phyloP scores from a whole-genome alignment of 192 early-diverging fungal genomes.

The Geranomyces variabilis region DNA sequence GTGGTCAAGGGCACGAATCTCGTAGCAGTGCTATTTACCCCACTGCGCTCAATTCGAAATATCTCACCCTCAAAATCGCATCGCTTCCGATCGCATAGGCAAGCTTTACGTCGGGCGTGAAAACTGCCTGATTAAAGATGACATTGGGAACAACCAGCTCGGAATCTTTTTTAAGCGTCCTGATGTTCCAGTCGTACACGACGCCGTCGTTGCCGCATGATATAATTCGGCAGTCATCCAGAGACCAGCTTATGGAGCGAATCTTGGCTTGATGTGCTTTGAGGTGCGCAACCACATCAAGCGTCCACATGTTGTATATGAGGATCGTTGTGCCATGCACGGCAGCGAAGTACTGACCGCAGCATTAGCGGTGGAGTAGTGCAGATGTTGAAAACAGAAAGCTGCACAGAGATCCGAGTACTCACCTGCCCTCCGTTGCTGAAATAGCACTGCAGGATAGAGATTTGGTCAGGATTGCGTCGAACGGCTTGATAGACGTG shows the following conservation, averaged over 20 bases:
- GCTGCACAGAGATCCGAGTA: no score
- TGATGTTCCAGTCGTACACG: constrained; percentile 55
- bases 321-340: constrained; percentile 53
- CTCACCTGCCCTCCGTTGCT: constrained; percentile 55
- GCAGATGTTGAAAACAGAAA: no score
- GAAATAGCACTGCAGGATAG: constrained; percentile 49
- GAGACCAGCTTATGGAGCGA: constrained; percentile 53
- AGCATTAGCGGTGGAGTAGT: not conserved
- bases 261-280: constrained; percentile 58
- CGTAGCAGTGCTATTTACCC: no score
- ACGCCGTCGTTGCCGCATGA: constrained; percentile 56
- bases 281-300: constrained; percentile 47
- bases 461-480: no score
- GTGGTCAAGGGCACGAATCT: no score
- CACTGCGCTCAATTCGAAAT: no score
- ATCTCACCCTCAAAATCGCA: constrained; percentile 28
- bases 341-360: constrained; percentile 57
- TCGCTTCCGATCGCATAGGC: constrained; percentile 49
- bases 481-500: not conserved
- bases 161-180: constrained; percentile 36
- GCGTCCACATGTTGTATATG: constrained; percentile 59
- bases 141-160: constrained; percentile 34
- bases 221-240: constrained; percentile 55
- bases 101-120: constrained; percentile 41
- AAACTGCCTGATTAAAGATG: constrained; percentile 39